Conservation (phyloP, 139 green algal species). For the Chlorella sp. region DNA sequence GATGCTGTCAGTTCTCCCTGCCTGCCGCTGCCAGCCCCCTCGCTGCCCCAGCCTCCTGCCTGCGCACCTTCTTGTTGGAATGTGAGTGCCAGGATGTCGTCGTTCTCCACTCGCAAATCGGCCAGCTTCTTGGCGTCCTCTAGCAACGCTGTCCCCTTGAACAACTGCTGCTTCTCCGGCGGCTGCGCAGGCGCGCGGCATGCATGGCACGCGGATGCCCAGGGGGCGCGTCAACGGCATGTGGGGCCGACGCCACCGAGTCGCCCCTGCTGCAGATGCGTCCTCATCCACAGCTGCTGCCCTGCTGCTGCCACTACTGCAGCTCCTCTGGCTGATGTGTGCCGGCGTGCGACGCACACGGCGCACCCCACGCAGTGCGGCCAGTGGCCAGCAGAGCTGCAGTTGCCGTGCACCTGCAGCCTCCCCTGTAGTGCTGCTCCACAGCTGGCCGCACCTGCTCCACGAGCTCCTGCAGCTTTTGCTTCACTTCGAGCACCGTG, state of each 20-base stretch:
- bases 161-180: slow-evolving; percentile 59
- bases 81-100: slow-evolving; percentile 66
- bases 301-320: too few species aligned
- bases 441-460: slow-evolving; percentile 63
- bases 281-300: too few species aligned
- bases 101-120: slow-evolving; percentile 79
- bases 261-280: not conserved
- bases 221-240: not conserved
- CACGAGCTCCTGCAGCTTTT: slow-evolving; percentile 74
- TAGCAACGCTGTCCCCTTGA: slow-evolving; percentile 35
- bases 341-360: too few species aligned
- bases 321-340: too few species aligned
- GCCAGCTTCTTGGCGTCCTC: slow-evolving; percentile 73
- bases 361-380: too few species aligned
- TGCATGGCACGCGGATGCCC: too few species aligned
- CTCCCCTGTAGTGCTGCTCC: too few species aligned
- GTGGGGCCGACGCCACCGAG: not conserved
- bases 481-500: slow-evolving; percentile 77
- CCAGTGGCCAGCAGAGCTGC: too few species aligned
- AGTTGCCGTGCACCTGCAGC: too few species aligned
- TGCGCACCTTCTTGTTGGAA: slow-evolving; percentile 46
- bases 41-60: not conserved
- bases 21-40: not conserved
- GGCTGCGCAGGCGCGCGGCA: slow-evolving; percentile 41
- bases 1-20: not conserved